phyloP scores from a whole-genome alignment of 1,284 basidiomycete genomes.

The Cryptococcus neoformans region DNA sequence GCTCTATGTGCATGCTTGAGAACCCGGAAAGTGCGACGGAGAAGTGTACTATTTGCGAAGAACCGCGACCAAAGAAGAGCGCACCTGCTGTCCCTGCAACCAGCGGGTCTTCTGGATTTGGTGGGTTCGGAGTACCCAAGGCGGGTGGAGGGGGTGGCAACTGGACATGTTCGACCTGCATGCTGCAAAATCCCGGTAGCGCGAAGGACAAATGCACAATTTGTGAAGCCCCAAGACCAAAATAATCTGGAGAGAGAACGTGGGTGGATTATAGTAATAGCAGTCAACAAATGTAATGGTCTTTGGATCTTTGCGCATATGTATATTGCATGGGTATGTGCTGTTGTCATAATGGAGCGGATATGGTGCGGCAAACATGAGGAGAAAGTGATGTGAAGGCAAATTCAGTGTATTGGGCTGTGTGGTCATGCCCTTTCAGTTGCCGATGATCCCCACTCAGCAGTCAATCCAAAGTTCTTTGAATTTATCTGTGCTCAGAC shows the following conservation, averaged over 20 bases:
- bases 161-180: slow-evolving; percentile 56
- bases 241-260: neutral
- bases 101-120: slow-evolving; percentile 13
- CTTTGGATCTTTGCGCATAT: no score
- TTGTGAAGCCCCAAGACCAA: slow-evolving; percentile 54
- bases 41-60: slow-evolving; percentile 54
- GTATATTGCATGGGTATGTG: no score
- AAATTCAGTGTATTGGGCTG: no score
- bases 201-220: slow-evolving; percentile 55
- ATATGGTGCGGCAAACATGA: no score
- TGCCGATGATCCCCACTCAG: no score
- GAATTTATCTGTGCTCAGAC: no score
- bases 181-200: slow-evolving; percentile 52
- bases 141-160: slow-evolving; percentile 1
- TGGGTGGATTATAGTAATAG: no score
- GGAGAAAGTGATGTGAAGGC: no score
- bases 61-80: slow-evolving; percentile 57
- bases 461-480: no score
- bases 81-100: slow-evolving; percentile 31
- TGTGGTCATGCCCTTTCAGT: no score
- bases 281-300: no score
- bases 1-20: slow-evolving; percentile 53
- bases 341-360: no score
- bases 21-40: slow-evolving; percentile 52
- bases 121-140: neutral